Conservation (phyloP, 2,329 filamentous ascomycete species). For the Cladosporium sp. region DNA sequence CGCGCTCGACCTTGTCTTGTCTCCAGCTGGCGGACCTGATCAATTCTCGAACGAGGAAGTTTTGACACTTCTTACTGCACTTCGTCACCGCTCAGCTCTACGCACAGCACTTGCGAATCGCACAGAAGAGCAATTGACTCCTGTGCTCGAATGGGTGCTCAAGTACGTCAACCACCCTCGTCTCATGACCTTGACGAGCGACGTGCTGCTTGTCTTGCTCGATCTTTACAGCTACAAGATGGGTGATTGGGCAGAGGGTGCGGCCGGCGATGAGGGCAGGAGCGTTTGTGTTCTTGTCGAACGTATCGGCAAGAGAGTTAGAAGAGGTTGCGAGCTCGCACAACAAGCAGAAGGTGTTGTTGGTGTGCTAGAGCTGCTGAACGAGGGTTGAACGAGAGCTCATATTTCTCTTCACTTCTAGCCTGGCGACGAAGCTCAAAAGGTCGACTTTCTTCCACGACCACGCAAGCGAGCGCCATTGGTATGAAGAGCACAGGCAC, state of each 20-base stretch:
- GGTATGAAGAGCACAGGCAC: not conserved
- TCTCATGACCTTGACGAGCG: constrained; percentile 74
- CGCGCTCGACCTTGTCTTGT: constrained; percentile 75
- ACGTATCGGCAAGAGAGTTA: constrained; percentile 66
- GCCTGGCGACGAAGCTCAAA: no score
- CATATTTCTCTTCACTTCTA: not conserved
- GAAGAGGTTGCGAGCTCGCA: constrained; percentile 73
- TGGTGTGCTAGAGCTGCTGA: constrained; percentile 82
- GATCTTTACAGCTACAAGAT: constrained; percentile 84
- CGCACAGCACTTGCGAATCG: constrained; percentile 74
- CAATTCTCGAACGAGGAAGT: constrained; percentile 36
- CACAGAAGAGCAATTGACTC: constrained; percentile 75
- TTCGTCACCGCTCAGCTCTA: constrained; percentile 83
- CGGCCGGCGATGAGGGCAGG: constrained; percentile 24
- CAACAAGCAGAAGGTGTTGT: constrained; percentile 76
- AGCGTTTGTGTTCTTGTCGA: constrained; percentile 68
- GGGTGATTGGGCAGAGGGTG: constrained; percentile 39
- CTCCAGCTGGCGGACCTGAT: constrained; percentile 18
- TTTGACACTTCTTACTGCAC: constrained; percentile 74
- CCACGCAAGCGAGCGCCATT: not conserved
- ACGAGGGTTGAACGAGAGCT: constrained; percentile 42
- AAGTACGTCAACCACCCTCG: constrained; percentile 78
- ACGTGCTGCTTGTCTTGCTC: constrained; percentile 74
- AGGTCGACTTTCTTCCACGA: no score
- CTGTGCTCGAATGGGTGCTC: constrained; percentile 77